A percentile compares a stretch with the other conserved stretches of the same genome.
phyloP scores from a whole-genome alignment of 495 filamentous ascomycete species.

The Hyaloscypha hepaticicola region DNA sequence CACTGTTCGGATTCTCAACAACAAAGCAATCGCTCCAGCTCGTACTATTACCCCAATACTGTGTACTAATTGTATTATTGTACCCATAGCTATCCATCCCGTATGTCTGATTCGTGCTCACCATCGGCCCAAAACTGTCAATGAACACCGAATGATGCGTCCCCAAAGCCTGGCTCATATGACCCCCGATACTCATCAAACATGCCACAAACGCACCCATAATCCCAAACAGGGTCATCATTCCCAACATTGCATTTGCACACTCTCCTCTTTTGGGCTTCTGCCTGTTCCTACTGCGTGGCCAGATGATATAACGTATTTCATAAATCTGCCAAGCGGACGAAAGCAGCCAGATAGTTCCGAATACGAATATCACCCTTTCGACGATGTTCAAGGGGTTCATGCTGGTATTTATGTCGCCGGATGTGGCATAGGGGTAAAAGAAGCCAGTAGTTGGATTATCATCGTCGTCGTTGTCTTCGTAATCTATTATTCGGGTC shows the following conservation, averaged over 20 bases:
- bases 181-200: neutral
- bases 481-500: neutral
- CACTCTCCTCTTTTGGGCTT: neutral
- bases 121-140: constrained; percentile 8
- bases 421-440: neutral
- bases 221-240: constrained; percentile 3
- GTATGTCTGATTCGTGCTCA: neutral
- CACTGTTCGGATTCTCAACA: constrained; percentile 1
- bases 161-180: constrained; percentile 3
- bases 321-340: constrained; percentile 4
- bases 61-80: neutral
- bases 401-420: neutral
- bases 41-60: constrained; percentile 12
- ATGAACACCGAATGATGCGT: neutral
- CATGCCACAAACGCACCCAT: neutral
- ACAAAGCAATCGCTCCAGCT: constrained; percentile 14
- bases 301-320: constrained; percentile 3
- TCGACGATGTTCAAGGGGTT: constrained; percentile 4
- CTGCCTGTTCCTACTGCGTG: neutral
- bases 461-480: neutral
- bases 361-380: neutral
- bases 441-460: neutral
- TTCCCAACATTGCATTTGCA: neutral
- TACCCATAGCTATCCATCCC: too few relatives aligned
- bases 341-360: neutral